Conservation (phyloP, 1,284 basidiomycete species). For the Microbotryum silenes-acaulis region DNA sequence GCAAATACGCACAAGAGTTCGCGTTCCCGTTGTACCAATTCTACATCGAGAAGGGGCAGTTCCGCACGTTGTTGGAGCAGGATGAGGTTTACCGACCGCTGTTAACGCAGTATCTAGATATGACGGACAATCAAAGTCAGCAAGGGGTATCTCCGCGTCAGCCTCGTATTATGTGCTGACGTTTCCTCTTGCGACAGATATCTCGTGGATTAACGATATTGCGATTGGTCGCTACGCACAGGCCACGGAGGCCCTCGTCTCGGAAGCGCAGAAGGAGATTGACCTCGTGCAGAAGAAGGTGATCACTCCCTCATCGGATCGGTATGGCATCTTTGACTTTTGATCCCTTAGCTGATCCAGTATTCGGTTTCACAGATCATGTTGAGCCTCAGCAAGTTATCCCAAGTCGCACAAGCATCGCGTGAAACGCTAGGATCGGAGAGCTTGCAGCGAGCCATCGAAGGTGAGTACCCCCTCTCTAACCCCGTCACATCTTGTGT, state of each 20-base stretch:
- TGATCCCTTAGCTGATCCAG: slow-evolving; percentile 17
- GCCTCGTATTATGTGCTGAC: background rate
- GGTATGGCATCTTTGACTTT: too few species aligned
- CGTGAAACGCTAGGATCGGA: slow-evolving; percentile 30
- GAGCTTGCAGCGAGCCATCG: slow-evolving; percentile 37
- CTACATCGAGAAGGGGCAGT: slow-evolving; percentile 51
- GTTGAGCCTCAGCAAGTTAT: slow-evolving; percentile 83
- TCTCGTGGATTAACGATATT: slow-evolving; percentile 84
- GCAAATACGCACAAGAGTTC: slow-evolving; percentile 73
- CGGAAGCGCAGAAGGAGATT: slow-evolving; percentile 53
- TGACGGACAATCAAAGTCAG: slow-evolving; percentile 56
- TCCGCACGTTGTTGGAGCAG: slow-evolving; percentile 66
- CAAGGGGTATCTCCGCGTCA: background rate
- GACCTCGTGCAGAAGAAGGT: slow-evolving; percentile 63
- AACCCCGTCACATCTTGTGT: background rate
- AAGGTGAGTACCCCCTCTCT: slow-evolving; percentile 22
- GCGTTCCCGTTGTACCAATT: slow-evolving; percentile 77
- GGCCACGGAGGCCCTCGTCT: slow-evolving; percentile 59
- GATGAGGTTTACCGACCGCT: slow-evolving; percentile 55
- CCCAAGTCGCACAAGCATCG: slow-evolving; percentile 66
- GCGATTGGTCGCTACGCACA: slow-evolving; percentile 58
- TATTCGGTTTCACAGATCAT: slow-evolving; percentile 54
- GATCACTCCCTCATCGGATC: background rate
- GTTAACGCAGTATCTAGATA: slow-evolving; percentile 66
- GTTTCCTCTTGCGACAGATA: slow-evolving; percentile 8